Percentiles rank a stretch among this genome's conserved stretches.
phyloP scores from a whole-genome alignment of 2,329 filamentous ascomycete genomes.

The Phoma sp. region DNA sequence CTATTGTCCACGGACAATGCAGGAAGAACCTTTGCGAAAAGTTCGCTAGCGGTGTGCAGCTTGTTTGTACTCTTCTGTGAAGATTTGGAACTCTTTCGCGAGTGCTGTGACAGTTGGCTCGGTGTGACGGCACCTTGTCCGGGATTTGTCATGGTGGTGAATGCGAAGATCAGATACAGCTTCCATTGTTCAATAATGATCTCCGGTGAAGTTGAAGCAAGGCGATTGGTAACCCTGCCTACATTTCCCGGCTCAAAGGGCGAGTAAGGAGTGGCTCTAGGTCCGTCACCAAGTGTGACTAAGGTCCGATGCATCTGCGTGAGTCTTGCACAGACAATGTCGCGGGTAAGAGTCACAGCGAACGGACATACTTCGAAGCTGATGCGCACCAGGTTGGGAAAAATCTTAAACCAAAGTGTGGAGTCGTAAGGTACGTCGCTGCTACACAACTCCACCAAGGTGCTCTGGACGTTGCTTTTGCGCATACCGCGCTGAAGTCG shows the following conservation, averaged over 20 bases:
- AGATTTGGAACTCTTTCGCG: constrained; percentile 80
- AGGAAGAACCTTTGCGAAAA: constrained; percentile 92
- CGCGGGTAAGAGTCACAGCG: constrained; percentile 86
- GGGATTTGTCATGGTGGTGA: constrained; percentile 88
- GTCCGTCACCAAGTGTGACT: constrained; percentile 75
- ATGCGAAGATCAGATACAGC: constrained; percentile 94
- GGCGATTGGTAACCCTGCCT: constrained; percentile 64
- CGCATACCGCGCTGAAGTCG: constrained; percentile 89
- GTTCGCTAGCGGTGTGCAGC: constrained; percentile 83
- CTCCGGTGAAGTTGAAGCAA: constrained; percentile 76
- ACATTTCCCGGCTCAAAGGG: constrained; percentile 67
- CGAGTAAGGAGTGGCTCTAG: constrained; percentile 57
- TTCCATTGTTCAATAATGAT: constrained; percentile 98
- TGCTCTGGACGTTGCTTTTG: constrained; percentile 82
- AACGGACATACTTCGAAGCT: constrained; percentile 91
- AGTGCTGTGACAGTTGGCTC: constrained; percentile 72
- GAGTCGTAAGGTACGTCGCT: constrained; percentile 95
- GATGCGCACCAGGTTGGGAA: constrained; percentile 90
- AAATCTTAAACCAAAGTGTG: constrained; percentile 96
- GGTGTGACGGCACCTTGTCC: constrained; percentile 64
- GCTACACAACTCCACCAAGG: constrained; percentile 90
- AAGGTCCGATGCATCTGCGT: constrained; percentile 92
- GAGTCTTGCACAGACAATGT: constrained; percentile 90
- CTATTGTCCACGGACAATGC: constrained; percentile 80
- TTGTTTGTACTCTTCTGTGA: constrained; percentile 73